phyloP scores from a whole-genome alignment of 2,329 filamentous ascomycete species.

The Alternaria atra region DNA sequence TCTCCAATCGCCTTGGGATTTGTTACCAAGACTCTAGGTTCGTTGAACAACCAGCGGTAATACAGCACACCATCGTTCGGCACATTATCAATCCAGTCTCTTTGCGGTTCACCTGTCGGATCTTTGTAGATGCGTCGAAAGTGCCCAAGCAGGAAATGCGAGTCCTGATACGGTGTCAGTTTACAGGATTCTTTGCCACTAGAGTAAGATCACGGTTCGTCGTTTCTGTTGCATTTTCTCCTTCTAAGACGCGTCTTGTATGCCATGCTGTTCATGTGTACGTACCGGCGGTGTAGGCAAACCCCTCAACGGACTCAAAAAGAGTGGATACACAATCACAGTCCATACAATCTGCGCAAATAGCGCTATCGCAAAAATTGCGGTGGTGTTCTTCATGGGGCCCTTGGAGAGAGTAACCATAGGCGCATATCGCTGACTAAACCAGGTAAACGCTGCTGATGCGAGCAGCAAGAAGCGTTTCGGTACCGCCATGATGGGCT shows the following conservation, averaged over 20 bases:
- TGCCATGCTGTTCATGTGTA: not conserved
- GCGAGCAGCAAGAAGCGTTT: slow-evolving; percentile 40
- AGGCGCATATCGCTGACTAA: slow-evolving; percentile 47
- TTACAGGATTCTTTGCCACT: not conserved
- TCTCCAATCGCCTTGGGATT: slow-evolving; percentile 59
- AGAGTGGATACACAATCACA: slow-evolving; percentile 65
- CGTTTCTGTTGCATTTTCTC: too few species aligned
- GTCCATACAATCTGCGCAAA: slow-evolving; percentile 51
- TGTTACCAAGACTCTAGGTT: slow-evolving; percentile 56
- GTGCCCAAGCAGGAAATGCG: slow-evolving; percentile 53
- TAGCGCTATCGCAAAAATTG: slow-evolving; percentile 53
- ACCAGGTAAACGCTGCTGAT: slow-evolving; percentile 37
- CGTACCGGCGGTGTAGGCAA: slow-evolving; percentile 63
- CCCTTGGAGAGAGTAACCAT: slow-evolving; percentile 40
- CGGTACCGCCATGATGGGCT: slow-evolving; percentile 35
- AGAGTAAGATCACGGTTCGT: not conserved
- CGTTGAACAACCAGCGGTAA: slow-evolving; percentile 60
- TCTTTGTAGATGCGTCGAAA: slow-evolving; percentile 54
- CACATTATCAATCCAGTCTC: slow-evolving; percentile 62
- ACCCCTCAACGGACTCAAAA: slow-evolving; percentile 66
- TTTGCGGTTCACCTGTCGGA: slow-evolving; percentile 55
- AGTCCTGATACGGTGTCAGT: slow-evolving; percentile 25
- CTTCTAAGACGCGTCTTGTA: too few species aligned
- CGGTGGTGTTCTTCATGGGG: slow-evolving; percentile 51
- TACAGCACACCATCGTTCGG: slow-evolving; percentile 65